Conservation (phyloP, 768 basidiomycete genomes). For the Kwoniella dejecticola region DNA sequence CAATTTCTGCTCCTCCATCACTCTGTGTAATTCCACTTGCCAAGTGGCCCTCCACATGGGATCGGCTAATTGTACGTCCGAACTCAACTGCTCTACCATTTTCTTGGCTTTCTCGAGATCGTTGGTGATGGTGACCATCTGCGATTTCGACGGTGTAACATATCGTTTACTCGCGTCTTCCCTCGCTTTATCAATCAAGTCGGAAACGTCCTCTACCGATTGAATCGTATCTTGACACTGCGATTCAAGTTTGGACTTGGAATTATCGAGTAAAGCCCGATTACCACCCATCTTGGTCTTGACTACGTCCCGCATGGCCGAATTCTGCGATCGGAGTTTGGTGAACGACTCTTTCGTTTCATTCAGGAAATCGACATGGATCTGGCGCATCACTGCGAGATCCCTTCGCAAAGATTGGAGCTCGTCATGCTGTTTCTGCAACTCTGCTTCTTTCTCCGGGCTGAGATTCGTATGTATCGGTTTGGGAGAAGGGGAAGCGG, state of each 20-base stretch:
- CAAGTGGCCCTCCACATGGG: slow-evolving; percentile 99
- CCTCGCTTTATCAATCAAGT: slow-evolving; percentile 82
- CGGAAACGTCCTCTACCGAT: slow-evolving; percentile 88
- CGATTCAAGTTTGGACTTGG: slow-evolving; percentile 85
- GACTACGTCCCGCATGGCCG: slow-evolving; percentile 83
- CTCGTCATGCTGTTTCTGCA: slow-evolving; percentile 92
- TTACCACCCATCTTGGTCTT: slow-evolving; percentile 78
- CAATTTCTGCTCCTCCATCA: slow-evolving; percentile 96
- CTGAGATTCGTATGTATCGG: slow-evolving; percentile 1
- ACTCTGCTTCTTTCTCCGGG: slow-evolving; percentile 68
- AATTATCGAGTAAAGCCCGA: slow-evolving; percentile 82
- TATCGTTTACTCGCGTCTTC: slow-evolving; percentile 89
- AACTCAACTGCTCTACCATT: slow-evolving; percentile 74
- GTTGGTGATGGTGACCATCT: slow-evolving; percentile 71
- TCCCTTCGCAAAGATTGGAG: slow-evolving; percentile 92
- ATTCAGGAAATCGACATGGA: slow-evolving; percentile 91
- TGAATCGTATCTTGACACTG: slow-evolving; percentile 88
- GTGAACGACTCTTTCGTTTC: slow-evolving; percentile 83
- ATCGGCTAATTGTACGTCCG: slow-evolving; percentile 83
- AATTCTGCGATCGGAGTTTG: slow-evolving; percentile 77
- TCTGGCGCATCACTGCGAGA: slow-evolving; percentile 86
- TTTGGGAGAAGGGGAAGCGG: slow-evolving; percentile 18
- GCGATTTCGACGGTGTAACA: slow-evolving; percentile 73
- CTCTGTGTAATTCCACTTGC: slow-evolving; percentile 93
- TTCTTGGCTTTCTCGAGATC: slow-evolving; percentile 68